Conservation (phyloP, 1,284 basidiomycete genomes). For the Trametes polyzona region DNA sequence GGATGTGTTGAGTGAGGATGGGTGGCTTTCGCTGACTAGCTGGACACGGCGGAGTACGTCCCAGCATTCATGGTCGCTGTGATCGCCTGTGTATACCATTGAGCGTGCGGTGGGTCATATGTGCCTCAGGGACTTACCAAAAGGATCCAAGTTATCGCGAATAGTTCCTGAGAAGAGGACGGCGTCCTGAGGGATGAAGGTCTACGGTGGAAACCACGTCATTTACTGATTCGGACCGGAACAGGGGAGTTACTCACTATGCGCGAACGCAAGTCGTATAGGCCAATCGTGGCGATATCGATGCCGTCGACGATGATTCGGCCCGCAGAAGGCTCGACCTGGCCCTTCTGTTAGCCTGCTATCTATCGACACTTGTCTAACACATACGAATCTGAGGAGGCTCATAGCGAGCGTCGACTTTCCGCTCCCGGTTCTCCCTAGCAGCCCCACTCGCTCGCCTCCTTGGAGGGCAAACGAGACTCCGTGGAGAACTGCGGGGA, state of each 20-base stretch:
- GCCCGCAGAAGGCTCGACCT: constrained; percentile 81
- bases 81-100: constrained; percentile 58
- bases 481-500: constrained; percentile 81
- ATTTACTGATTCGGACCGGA: neutral
- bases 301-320: constrained; percentile 87
- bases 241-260: constrained; percentile 49
- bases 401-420: constrained; percentile 87
- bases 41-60: constrained; percentile 71
- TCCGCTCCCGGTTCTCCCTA: constrained; percentile 79
- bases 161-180: constrained; percentile 88
- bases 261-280: constrained; percentile 83
- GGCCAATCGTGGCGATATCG: constrained; percentile 86
- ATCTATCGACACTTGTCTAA: neutral
- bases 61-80: constrained; percentile 78
- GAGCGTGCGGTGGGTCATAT: constrained; percentile 15
- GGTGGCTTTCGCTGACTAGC: constrained; percentile 55
- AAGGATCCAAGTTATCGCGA: constrained; percentile 88
- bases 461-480: constrained; percentile 70
- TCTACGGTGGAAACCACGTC: constrained; percentile 47
- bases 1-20: constrained; percentile 52
- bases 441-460: constrained; percentile 70
- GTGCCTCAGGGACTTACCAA: constrained; percentile 45
- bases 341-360: no score
- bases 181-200: constrained; percentile 83
- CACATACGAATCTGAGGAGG: constrained; percentile 77